phyloP scores from a whole-genome alignment of 108 stramenopile species.

The Stephanodiscus minutulus region DNA sequence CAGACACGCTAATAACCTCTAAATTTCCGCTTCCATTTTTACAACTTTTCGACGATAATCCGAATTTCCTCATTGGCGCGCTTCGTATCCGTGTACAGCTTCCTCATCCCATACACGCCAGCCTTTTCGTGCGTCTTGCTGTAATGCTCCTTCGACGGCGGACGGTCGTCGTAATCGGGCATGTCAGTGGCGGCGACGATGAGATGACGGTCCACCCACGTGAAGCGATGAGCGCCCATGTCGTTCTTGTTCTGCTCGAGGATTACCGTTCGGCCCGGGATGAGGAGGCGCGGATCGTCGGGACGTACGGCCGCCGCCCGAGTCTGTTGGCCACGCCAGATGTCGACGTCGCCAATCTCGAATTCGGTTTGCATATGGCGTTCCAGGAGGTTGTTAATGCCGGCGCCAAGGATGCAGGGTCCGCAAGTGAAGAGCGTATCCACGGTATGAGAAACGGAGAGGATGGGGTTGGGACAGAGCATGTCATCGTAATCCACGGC shows the following conservation, averaged over 20 bases:
- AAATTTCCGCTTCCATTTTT: not conserved
- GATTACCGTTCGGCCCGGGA: conserved; percentile 78
- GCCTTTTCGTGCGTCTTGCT: conserved; percentile 49
- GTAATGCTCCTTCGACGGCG: conserved; percentile 47
- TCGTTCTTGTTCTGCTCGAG: conserved; percentile 85
- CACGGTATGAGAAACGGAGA: conserved; percentile 72
- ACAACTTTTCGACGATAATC: conserved; percentile 47
- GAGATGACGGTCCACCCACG: conserved; percentile 75
- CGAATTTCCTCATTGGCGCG: conserved; percentile 64
- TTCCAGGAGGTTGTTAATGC: conserved; percentile 75
- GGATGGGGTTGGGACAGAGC: conserved; percentile 72
- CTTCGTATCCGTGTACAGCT: conserved; percentile 49
- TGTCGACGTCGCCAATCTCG: conserved; percentile 67
- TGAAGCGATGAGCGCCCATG: conserved; percentile 89
- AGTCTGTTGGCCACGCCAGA: conserved; percentile 46
- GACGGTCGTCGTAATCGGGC: conserved; percentile 83
- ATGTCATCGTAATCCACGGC: conserved; percentile 73
- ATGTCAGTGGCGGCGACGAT: conserved; percentile 87
- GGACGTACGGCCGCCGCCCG: conserved; percentile 37
- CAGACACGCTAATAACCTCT: no score
- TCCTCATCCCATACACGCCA: conserved; percentile 57
- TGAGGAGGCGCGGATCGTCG: conserved; percentile 39
- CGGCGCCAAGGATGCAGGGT: conserved; percentile 78
- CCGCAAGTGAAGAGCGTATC: conserved; percentile 82
- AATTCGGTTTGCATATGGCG: conserved; percentile 74